These are phyloP conservation scores for Gossypium australe DNA, from an alignment of 345 rosid species.

Conservation along the genomic window DNA sequence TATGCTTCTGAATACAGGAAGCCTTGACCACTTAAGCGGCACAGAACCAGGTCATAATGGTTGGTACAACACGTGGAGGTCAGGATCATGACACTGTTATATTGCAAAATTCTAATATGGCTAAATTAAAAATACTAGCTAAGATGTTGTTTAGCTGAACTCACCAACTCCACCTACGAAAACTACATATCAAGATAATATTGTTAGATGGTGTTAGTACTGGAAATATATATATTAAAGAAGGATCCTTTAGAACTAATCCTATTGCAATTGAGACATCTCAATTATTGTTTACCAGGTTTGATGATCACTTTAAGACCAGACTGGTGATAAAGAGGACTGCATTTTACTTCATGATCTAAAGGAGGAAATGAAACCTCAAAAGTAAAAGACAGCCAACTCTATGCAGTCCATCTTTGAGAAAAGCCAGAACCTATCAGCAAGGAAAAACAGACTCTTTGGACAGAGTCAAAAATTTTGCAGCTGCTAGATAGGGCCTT, in stretches of 20 bases:
- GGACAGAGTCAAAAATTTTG: background rate
- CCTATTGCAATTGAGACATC: background rate
- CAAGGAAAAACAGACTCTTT: background rate
- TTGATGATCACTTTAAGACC: background rate
- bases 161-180: background rate
- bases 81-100: background rate
- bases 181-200: background rate
- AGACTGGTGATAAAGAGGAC: background rate
- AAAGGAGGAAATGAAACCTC: background rate
- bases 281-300: background rate
- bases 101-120: background rate
- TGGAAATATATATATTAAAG: background rate
- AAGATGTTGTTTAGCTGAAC: background rate
- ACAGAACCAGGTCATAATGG: background rate
- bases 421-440: background rate
- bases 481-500: background rate
- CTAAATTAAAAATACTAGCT: background rate
- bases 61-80: background rate
- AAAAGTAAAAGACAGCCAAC: slow-evolving; percentile 1
- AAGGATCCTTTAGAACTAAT: background rate
- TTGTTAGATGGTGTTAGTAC: background rate
- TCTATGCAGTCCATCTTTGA: background rate
- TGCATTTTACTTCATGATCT: background rate
- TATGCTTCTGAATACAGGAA: background rate
- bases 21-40: background rate